phyloP scores from a whole-genome alignment of 371 early-diverging fungal genomes.

The Syncephalastrum monosporum region DNA sequence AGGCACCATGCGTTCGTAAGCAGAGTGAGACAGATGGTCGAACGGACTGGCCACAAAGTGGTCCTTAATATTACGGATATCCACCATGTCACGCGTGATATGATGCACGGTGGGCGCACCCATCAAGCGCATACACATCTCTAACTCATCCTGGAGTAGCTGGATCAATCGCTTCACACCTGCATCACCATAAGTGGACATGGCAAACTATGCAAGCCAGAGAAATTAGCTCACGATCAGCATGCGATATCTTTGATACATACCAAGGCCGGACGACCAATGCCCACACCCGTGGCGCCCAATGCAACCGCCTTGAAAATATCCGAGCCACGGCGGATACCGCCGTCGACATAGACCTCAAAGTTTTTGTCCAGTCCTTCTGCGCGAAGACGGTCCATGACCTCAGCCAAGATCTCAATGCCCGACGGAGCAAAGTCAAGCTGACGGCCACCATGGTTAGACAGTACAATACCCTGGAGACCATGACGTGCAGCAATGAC shows the following conservation, averaged over 20 bases:
- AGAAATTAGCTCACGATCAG: slow-evolving; percentile 26
- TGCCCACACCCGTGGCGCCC: slow-evolving; percentile 89
- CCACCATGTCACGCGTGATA: slow-evolving; percentile 56
- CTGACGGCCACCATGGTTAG: slow-evolving; percentile 96
- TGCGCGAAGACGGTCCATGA: slow-evolving; percentile 60
- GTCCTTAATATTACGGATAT: slow-evolving; percentile 42
- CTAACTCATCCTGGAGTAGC: slow-evolving; percentile 67
- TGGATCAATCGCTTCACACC: slow-evolving; percentile 72
- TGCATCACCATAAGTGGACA: slow-evolving; percentile 66
- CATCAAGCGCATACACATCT: slow-evolving; percentile 71
- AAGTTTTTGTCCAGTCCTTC: slow-evolving; percentile 52
- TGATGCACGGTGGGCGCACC: slow-evolving; percentile 61
- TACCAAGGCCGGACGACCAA: slow-evolving; percentile 83
- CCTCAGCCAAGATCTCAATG: slow-evolving; percentile 83
- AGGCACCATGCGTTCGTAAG: slow-evolving; percentile 40
- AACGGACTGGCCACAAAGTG: slow-evolving; percentile 34
- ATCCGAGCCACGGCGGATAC: slow-evolving; percentile 83
- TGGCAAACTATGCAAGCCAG: slow-evolving; percentile 45
- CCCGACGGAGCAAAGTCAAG: slow-evolving; percentile 71
- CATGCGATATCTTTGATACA: slow-evolving; percentile 26
- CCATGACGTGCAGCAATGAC: slow-evolving; percentile 75
- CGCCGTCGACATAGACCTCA: slow-evolving; percentile 90
- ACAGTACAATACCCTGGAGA: slow-evolving; percentile 79
- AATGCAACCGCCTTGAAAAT: slow-evolving; percentile 91
- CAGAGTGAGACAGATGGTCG: slow-evolving; percentile 28